Base-by-base conservation (phyloP, 2,329 filamentous ascomycete species). In the Colletotrichum sp. region DNA sequence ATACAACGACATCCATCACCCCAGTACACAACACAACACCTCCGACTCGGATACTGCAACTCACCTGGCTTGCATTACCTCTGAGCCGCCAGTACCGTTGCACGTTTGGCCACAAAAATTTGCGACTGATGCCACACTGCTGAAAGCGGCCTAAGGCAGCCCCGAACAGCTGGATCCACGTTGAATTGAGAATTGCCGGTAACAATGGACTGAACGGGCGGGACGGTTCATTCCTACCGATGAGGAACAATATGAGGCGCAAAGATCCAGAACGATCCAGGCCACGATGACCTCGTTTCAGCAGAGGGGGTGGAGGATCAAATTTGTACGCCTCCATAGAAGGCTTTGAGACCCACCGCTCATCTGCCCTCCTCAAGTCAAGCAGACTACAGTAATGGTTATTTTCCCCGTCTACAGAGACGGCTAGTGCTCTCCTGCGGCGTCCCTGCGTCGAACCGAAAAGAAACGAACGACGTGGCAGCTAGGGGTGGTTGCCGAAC, bases 401-500 rank as follows among this genome's bases (percentile, higher is more conserved):
- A 28, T 36, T 28, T 36, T 36, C 15, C 44, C 44, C 32, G 34
- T 30, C 21, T 63, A 24, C 24, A 34, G 59, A 32, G 10, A 64
- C 63, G 59, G 57, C 24, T 73, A 28, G 57, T 36, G 64, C 8
- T 15, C 62, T 32, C 16, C 26, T 60, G 57, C 36, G 15, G 18
- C 36, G 24, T 52, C 64, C 64, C 64, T 73, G 70, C 73, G 52
- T 36, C 59, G 44, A 73, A 59, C 63, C 73, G 69, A 60, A 59
- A 68, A 73, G 57, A 32, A 39, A 73, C 44, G 44, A 59, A 26
- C 70, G 64, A 76, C 74, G 74, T 76, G 74, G 74, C 74, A 69
- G 59, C 18, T 52, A 26, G 55, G 39, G 59, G 34, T n/a, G 59
- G 18, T 21, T 57, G 57, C 49, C 55, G 57, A 64, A 65, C 55